Percentiles rank a stretch among this genome's conserved stretches.
Conservation (phyloP, 1,284 basidiomycete genomes). For the Tilletia caries region DNA sequence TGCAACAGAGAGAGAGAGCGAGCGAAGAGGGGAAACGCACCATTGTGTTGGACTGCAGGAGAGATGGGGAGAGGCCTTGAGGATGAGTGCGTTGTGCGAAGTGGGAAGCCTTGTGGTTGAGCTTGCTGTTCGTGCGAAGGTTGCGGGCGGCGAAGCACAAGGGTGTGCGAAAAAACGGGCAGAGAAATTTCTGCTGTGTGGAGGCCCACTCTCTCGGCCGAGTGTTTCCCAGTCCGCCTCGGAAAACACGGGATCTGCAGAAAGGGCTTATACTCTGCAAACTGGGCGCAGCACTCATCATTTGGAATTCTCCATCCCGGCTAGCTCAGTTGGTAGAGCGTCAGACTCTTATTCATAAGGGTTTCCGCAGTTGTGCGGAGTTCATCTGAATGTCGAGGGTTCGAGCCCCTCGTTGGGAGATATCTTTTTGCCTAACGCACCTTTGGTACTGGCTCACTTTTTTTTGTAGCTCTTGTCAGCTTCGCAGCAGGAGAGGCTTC, state of each 20-base stretch:
- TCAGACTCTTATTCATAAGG: constrained; percentile 8
- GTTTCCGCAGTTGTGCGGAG: not conserved
- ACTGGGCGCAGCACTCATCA: not conserved
- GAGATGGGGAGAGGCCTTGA: no score
- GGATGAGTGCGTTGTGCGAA: not conserved
- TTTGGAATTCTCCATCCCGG: constrained; percentile 6
- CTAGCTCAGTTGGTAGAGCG: constrained; percentile 16
- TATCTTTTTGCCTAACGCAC: not conserved
- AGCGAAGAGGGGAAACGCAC: not conserved
- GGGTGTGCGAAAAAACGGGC: constrained; percentile 9
- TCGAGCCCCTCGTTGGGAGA: constrained; percentile 21
- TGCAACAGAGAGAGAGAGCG: not conserved
- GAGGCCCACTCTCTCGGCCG: not conserved
- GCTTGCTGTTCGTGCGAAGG: not conserved
- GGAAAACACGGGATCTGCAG: not conserved
- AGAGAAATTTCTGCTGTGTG: constrained; percentile 1
- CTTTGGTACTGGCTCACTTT: not conserved
- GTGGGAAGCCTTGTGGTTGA: not conserved
- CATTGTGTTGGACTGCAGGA: no score
- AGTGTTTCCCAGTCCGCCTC: not conserved
- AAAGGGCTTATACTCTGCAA: not conserved
- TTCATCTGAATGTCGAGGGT: constrained; percentile 20
- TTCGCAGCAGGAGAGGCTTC: not conserved
- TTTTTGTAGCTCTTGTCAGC: not conserved
- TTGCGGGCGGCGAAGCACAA: not conserved